Base-by-base conservation (phyloP, 139 green algal species). In the Ostreobium quekettii region DNA sequence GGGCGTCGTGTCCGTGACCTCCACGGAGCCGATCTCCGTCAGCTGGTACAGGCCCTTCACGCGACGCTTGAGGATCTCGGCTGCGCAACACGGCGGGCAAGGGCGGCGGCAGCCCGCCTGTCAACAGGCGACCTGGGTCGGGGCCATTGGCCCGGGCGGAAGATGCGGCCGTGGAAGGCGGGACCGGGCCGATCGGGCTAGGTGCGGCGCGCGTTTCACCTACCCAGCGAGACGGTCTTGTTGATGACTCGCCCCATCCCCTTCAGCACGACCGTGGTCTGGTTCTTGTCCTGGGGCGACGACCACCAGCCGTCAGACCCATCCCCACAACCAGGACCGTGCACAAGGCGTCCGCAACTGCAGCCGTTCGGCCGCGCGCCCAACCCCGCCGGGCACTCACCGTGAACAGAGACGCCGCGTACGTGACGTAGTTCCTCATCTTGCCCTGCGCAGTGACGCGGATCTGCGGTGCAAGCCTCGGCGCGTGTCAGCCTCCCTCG, bases 161-260 rank as follows among this genome's bases (percentile, higher is more conserved):
- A n/a, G n/a, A n/a, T n/a, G n/a, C n/a, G n/a, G n/a, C n/a, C n/a
- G n/a, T n/a, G n/a, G n/a, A n/a, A n/a, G n/a, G n/a, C n/a, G n/a
- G n/a, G n/a, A n/a, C n/a, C n/a, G n/a, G n/a, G n/a, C n/a, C n/a
- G n/a, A n/a, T n/a, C n/a, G n/a, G n/a, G n/a, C n/a, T n/a, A n/a
- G n/a, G n/a, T n/a, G n/a, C n/a, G n/a, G n/a, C n/a, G n/a, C n/a
- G n/a, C n/a, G n/a, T n/a, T n/a, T n/a, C 5, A 47, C 59, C 24
- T 42, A 66, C 59, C 59, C 32, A 66, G 30, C 19, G 59, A 83
- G 2, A 96, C 88, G 0, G 87, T 85, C 65, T 96, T 96, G 83
- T 92, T 94, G 72, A 96, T 96, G 64, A 89, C 90, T 29, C 78
- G 73, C 11, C 90, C 89, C 89, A 96, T 96, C 2, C 81, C 89